These are phyloP conservation scores for Orobanche coerulescens DNA, from an alignment of 257 asterid species.

Conservation along the genomic window DNA sequence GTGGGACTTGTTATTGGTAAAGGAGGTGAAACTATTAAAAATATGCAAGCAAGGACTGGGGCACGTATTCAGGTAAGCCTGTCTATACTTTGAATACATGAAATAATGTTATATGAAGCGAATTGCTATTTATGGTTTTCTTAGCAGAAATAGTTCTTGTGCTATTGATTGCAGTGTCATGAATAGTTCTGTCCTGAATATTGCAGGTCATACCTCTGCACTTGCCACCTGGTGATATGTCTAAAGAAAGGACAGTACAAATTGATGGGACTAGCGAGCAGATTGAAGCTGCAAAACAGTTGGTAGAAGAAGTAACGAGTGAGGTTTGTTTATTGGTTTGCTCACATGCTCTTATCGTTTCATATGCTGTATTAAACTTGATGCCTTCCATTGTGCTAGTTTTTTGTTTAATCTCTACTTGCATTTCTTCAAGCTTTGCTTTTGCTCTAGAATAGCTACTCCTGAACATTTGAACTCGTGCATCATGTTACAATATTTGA, in stretches of 20 bases:
- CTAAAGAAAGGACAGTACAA: slow-evolving; percentile 79
- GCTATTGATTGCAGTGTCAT: not conserved
- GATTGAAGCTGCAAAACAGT: slow-evolving; percentile 75
- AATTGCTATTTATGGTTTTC: not conserved
- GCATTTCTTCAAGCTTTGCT: not conserved
- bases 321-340: slow-evolving; percentile 63
- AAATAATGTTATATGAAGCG: not conserved
- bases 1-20: slow-evolving; percentile 98
- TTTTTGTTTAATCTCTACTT: not conserved
- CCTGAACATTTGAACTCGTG: not conserved
- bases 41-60: slow-evolving; percentile 79
- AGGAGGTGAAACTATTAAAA: slow-evolving; percentile 94
- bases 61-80: slow-evolving; percentile 77
- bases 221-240: slow-evolving; percentile 90
- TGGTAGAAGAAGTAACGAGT: slow-evolving; percentile 74
- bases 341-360: not conserved
- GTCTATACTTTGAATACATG: not conserved
- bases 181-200: not conserved
- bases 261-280: slow-evolving; percentile 85
- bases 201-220: slow-evolving; percentile 90
- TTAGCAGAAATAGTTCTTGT: not conserved
- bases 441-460: not conserved
- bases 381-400: not conserved
- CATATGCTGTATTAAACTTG: not conserved
- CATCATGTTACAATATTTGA: not conserved